Base-by-base conservation (phyloP, 139 green algal genomes). In the Chlorella sp. region DNA sequence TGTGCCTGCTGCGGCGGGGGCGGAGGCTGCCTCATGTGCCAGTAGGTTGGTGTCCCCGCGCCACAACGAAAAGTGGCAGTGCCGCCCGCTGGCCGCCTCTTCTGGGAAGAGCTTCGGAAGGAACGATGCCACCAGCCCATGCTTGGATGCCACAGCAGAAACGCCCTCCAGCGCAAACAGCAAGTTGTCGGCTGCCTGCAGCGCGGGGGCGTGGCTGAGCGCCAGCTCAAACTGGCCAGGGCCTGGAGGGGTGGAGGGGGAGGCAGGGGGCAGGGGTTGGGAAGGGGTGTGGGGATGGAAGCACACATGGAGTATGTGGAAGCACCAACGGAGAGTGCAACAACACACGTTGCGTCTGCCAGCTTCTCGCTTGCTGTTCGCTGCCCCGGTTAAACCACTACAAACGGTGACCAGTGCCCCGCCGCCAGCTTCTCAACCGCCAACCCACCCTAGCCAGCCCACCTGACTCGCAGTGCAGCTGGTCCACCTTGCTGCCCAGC, bases 171-270 rank as follows among this genome's bases (percentile, higher is more conserved):
- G 89, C 0, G 84, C 73, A 2, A 92, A 73, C 26, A 96, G 62
- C 75, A 95, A 64, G 48, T 73, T 80, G 87, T 96, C 92, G 30
- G 30, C 40, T 7, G 79, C 79, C 19, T 78, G 24, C 60, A 87
- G n/a, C n/a, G 90, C 34, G 1, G 84, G 73, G 0, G 65, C 64
- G 65, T 89, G 90, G 2, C 13, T 40, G 16, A 84, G 86, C 0
- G 84, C 84, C 4, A 95, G 70, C 73, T 95, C 92, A 89, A 92
- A 95, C 83, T 95, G 92, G 28, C 91, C 92, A 26, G 85, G 89
- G 0, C 81, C 91, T 60, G 86, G 83, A 54, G 60, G 30, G 56
- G 41, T 7, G 28, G 36, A 36, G 16, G 46, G 46, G 46, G 16
- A 3, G 16, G 30, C 44, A n/a, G n/a, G 17, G 17, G 32, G 48